Percentiles rank a stretch among this genome's conserved stretches.
Evolutionary conservation across 495 filamentous ascomycete genomes (phyloP).

Genomic region (Viridothelium virens): DNA sequence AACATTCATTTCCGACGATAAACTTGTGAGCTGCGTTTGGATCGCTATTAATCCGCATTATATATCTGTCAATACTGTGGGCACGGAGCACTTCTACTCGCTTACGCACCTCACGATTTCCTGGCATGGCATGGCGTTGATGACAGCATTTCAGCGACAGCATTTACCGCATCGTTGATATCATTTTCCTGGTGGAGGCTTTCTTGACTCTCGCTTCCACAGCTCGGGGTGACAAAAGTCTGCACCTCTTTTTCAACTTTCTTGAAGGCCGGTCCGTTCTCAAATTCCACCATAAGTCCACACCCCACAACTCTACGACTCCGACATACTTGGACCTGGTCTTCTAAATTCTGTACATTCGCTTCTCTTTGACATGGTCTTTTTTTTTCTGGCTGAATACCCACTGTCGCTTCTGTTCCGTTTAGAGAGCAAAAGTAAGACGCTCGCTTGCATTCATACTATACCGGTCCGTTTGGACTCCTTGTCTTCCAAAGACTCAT

Average conservation of each 20-base stretch:
- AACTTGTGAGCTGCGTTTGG: not conserved
- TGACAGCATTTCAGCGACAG: not conserved
- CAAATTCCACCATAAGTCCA: not conserved
- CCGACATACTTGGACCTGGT: not conserved
- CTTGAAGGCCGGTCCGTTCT: not conserved
- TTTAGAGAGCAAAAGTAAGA: not conserved
- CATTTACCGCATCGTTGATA: not conserved
- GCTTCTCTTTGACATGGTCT: not conserved
- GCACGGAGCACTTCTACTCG: not conserved
- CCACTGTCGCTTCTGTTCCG: not conserved
- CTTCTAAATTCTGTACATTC: constrained; percentile 7
- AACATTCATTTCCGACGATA: not conserved
- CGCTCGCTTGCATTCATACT: constrained; percentile 1
- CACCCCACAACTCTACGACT: not conserved
- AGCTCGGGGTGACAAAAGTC: not conserved
- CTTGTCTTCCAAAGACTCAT: not conserved
- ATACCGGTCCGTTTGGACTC: not conserved
- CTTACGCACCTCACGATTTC: constrained; percentile 6
- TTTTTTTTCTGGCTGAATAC: not conserved
- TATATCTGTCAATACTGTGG: not conserved
- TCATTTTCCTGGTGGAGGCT: not conserved
- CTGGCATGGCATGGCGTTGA: constrained; percentile 10
- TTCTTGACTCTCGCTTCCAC: constrained; percentile 1
- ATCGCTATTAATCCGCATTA: not conserved
- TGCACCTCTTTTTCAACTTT: not conserved